Conservation (phyloP, 2,329 filamentous ascomycete genomes). For the Xylaria sp. region DNA sequence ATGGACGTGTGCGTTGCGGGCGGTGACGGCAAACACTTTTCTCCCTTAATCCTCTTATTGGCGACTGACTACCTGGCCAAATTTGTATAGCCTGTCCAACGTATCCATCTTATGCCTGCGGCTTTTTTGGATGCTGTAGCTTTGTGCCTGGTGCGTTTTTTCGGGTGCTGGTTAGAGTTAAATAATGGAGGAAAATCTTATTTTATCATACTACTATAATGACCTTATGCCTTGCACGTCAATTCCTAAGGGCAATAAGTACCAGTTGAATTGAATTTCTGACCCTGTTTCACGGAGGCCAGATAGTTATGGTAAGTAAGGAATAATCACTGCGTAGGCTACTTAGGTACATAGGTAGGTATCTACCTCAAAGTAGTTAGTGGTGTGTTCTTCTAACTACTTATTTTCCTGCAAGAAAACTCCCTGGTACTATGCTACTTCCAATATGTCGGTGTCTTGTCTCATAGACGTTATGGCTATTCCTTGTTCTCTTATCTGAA, state of each 20-base stretch:
- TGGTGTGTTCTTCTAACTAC: no score
- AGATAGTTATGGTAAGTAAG: no score
- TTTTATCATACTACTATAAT: no score
- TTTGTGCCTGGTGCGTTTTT: conserved; percentile 3
- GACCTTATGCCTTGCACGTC: no score
- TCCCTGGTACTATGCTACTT: not conserved
- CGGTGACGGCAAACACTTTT: not conserved
- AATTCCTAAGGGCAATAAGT: no score
- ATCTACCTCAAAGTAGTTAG: no score
- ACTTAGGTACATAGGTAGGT: no score
- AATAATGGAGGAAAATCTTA: conserved; percentile 1
- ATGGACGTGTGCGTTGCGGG: not conserved
- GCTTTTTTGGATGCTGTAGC: not conserved
- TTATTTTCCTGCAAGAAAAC: not conserved
- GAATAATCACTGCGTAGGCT: no score
- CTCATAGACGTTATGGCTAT: not conserved
- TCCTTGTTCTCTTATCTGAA: not conserved
- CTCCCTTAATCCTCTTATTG: not conserved
- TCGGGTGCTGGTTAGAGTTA: not conserved
- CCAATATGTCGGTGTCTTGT: not conserved
- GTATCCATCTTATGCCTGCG: not conserved
- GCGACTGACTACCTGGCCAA: not conserved
- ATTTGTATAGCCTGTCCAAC: conserved; percentile 2
- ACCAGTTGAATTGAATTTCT: no score
- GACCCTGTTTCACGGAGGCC: no score